Evolutionary conservation across 1,284 basidiomycete species (phyloP).

Genomic region (Hortiboletus rubellus): DNA sequence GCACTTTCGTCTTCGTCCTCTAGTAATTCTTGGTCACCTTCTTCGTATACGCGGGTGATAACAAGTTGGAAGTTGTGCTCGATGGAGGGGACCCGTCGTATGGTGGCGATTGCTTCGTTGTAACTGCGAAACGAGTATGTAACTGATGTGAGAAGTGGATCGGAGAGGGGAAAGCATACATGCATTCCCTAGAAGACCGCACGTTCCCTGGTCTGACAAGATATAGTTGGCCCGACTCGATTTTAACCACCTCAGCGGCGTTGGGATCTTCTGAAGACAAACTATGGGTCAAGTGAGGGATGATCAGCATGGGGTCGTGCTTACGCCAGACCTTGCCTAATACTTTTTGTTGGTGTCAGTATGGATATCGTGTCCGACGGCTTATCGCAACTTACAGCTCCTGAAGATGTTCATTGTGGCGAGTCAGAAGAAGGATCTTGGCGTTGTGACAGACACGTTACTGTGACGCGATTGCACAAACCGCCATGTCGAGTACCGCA

Average conservation of each 20-base stretch:
- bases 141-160: neutral
- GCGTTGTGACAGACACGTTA: conserved; percentile 33
- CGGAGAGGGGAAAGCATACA: conserved; percentile 57
- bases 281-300: conserved; percentile 22
- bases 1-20: conserved; percentile 95
- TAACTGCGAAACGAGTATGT: conserved; percentile 56
- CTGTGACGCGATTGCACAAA: conserved; percentile 17
- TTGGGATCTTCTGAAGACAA: conserved; percentile 68
- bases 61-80: conserved; percentile 97
- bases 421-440: conserved; percentile 17
- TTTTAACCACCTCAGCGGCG: conserved; percentile 92
- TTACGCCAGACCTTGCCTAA: conserved; percentile 94
- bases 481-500: conserved; percentile 16
- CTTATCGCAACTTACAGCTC: conserved; percentile 61
- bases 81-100: conserved; percentile 80
- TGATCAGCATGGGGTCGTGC: conserved; percentile 36
- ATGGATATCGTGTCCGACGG: conserved; percentile 7
- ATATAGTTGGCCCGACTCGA: conserved; percentile 90
- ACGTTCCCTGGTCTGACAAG: conserved; percentile 90
- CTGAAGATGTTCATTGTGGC: conserved; percentile 75
- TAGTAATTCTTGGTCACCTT: conserved; percentile 90
- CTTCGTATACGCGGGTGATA: conserved; percentile 91
- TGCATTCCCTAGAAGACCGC: conserved; percentile 94
- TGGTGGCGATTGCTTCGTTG: conserved; percentile 93
- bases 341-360: conserved; percentile 50